Conservation (phyloP, 352 stramenopile species). For the Phytophthora agathidicida region DNA sequence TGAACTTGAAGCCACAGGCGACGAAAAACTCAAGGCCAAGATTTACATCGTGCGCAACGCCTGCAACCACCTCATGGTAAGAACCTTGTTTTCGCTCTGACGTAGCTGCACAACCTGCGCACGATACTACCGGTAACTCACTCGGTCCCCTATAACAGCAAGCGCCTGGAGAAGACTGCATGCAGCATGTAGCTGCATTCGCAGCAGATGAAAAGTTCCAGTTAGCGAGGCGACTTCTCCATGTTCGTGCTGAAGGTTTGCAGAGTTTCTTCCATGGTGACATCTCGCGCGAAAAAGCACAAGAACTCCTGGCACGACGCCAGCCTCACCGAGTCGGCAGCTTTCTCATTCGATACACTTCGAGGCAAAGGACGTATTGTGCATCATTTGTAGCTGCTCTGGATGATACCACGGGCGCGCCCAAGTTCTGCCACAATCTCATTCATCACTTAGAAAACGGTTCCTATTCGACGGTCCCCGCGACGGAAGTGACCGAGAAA, state of each 20-base stretch:
- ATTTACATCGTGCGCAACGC: slow-evolving; percentile 82
- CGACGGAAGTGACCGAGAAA: slow-evolving; percentile 51
- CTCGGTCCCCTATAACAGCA: slow-evolving; percentile 38
- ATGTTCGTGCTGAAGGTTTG: slow-evolving; percentile 61
- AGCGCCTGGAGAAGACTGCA: slow-evolving; percentile 59
- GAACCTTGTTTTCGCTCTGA: slow-evolving; percentile 1
- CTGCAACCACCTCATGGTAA: slow-evolving; percentile 77
- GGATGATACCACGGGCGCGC: slow-evolving; percentile 30
- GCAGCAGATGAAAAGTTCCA: slow-evolving; percentile 73
- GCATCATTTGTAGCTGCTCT: slow-evolving; percentile 70
- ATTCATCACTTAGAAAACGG: slow-evolving; percentile 72
- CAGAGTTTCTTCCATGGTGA: slow-evolving; percentile 83
- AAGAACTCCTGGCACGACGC: slow-evolving; percentile 46
- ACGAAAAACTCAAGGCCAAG: slow-evolving; percentile 37
- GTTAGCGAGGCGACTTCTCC: slow-evolving; percentile 57
- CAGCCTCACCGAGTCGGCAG: slow-evolving; percentile 43
- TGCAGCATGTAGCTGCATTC: slow-evolving; percentile 58
- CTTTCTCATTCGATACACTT: slow-evolving; percentile 82
- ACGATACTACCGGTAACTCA: too few species aligned
- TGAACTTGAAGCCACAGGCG: slow-evolving; percentile 51
- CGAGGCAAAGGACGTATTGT: slow-evolving; percentile 68
- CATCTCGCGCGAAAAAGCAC: slow-evolving; percentile 58
- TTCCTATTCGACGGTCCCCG: slow-evolving; percentile 65
- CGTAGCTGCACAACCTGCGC: not conserved
- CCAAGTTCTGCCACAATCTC: slow-evolving; percentile 71